Percentiles rank a stretch among this genome's conserved stretches.
These are phyloP conservation scores for Boehmeria nivea DNA, from an alignment of 306 rosid species.

Conservation along the genomic window DNA sequence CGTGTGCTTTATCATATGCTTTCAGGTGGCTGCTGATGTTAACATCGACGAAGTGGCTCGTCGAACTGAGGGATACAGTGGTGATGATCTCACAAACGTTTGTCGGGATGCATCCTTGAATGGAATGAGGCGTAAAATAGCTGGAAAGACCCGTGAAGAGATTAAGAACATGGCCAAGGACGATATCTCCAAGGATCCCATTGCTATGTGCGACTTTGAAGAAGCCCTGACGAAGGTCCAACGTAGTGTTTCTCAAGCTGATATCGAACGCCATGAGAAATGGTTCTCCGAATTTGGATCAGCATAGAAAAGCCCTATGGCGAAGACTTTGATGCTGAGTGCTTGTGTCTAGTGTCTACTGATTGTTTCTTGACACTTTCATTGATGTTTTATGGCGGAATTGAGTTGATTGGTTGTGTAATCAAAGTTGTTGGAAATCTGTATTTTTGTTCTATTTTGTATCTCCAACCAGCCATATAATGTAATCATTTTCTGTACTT, in stretches of 20 bases:
- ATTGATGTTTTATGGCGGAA: slow-evolving; percentile 1
- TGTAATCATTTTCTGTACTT: no score
- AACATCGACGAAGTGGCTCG: slow-evolving; percentile 92
- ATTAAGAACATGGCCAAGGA: slow-evolving; percentile 95
- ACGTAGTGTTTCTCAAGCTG: slow-evolving; percentile 86
- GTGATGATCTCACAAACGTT: slow-evolving; percentile 93
- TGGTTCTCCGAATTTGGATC: slow-evolving; percentile 95
- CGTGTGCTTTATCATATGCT: no score
- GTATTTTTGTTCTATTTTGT: slow-evolving; percentile 20
- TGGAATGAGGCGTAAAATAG: slow-evolving; percentile 98
- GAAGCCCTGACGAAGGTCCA: slow-evolving; percentile 92
- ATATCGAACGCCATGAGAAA: slow-evolving; percentile 88
- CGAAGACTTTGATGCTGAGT: not conserved
- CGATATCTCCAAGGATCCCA: slow-evolving; percentile 92
- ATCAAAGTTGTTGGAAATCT: slow-evolving; percentile 18
- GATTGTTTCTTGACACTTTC: slow-evolving; percentile 10
- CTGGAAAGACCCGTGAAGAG: slow-evolving; percentile 98
- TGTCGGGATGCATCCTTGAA: slow-evolving; percentile 96
- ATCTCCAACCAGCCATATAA: slow-evolving; percentile 3
- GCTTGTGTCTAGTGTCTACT: slow-evolving; percentile 1
- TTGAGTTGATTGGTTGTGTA: slow-evolving; percentile 2
- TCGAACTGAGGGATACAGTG: slow-evolving; percentile 92
- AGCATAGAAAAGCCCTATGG: slow-evolving; percentile 35
- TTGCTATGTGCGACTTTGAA: slow-evolving; percentile 97
- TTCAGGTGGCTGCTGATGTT: slow-evolving; percentile 78